Base-by-base conservation (phyloP, 495 filamentous ascomycete species). In the Staphylotrichum tortipilum region DNA sequence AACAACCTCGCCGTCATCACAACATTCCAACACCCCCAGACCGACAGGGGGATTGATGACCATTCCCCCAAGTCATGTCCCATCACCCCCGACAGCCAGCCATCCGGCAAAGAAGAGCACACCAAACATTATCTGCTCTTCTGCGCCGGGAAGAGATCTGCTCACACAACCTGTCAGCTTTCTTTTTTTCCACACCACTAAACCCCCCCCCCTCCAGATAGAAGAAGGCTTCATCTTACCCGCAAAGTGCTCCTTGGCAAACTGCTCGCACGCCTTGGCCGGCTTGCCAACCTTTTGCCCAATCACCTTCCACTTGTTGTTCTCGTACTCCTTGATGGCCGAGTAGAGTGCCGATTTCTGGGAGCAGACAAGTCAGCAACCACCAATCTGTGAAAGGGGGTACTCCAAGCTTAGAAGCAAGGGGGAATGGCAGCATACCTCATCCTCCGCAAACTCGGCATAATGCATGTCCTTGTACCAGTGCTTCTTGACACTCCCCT, bases 391-490 rank as follows among this genome's bases (percentile, higher is more conserved):
- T n/a, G n/a, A n/a, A n/a, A n/a, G n/a, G n/a, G n/a, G n/a, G n/a
- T n/a, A n/a, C n/a, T n/a, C n/a, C n/a, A n/a, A n/a, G n/a, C n/a
- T n/a, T n/a, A n/a, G n/a, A n/a, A n/a, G n/a, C n/a, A n/a, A n/a
- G n/a, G n/a, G n/a, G n/a, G n/a, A n/a, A n/a, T n/a, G n/a, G n/a
- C n/a, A n/a, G n/a, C n/a, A n/a, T 78, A 95, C 89, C 80, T 98
- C 92, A 59, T 98, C 90, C 75, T 96, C 92, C 40, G 86, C 92
- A 62, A 98, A 98, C 63, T 98, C 92, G 46, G 92, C 92, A 67
- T 98, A 97, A 61, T 98, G 92, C 92, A 98, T 98, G 60, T 97
- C 92, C 78, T 98, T 98, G 66, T 98, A 98, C 92, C 92, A 98
- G 67, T 98, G 92, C 72, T 98, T 98, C 77, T 98, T 98, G 10